Evolutionary conservation across 805 yeast genomes (phyloP).

Genomic region (Sporopachydermia quercuum): DNA sequence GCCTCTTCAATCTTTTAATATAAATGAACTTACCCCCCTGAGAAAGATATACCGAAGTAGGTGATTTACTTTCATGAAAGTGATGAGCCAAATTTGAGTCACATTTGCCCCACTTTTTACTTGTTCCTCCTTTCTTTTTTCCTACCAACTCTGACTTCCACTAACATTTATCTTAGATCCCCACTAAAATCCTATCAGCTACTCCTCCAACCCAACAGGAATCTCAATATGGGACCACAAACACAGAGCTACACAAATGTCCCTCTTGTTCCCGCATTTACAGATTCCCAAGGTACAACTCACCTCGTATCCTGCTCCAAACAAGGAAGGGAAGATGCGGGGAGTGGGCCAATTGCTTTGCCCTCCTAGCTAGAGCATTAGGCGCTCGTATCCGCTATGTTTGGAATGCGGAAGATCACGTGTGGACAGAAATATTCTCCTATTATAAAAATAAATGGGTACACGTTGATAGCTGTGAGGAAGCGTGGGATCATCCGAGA

Average conservation of each 20-base stretch:
- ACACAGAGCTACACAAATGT: slow-evolving; percentile 56
- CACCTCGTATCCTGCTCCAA: slow-evolving; percentile 43
- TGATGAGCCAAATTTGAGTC: no score
- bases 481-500: slow-evolving; percentile 66
- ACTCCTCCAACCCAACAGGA: slow-evolving; percentile 32
- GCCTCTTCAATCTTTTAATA: no score
- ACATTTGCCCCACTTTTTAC: no score
- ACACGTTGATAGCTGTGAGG: slow-evolving; percentile 82
- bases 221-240: slow-evolving; percentile 32
- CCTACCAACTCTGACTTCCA: no score
- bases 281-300: slow-evolving; percentile 67
- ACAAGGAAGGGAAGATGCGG: slow-evolving; percentile 78
- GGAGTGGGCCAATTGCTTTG: slow-evolving; percentile 85
- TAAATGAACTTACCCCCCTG: no score
- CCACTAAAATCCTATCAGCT: slow-evolving; percentile 17
- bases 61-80: no score
- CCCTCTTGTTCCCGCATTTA: slow-evolving; percentile 27
- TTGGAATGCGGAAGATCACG: slow-evolving; percentile 90
- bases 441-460: slow-evolving; percentile 51
- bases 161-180: no score
- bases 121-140: no score
- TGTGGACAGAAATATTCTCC: slow-evolving; percentile 88
- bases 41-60: no score
- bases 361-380: slow-evolving; percentile 51
- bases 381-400: slow-evolving; percentile 54